These are phyloP conservation scores for Eimeria acervulina DNA, from an alignment of 169 alveolate species.

Conservation along the genomic window DNA sequence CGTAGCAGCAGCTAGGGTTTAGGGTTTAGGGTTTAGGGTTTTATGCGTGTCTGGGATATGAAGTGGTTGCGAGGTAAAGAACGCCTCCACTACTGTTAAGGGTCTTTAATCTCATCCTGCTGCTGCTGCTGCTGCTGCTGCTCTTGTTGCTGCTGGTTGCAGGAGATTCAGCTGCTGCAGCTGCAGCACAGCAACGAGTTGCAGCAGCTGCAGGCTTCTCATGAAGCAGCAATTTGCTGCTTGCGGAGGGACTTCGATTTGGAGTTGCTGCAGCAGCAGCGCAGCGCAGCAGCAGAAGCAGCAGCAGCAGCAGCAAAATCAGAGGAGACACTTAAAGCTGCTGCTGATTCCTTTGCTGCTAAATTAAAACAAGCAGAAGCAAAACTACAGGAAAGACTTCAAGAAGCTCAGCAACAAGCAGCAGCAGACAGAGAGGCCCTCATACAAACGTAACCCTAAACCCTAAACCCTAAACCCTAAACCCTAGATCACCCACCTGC, in stretches of 20 bases:
- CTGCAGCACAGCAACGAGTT: constrained; percentile 68
- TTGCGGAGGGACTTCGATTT: neutral
- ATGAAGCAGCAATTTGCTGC: constrained; percentile 12
- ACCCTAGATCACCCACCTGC: neutral
- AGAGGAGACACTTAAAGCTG: neutral
- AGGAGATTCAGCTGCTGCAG: constrained; percentile 54
- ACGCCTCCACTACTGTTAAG: neutral
- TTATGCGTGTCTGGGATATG: neutral
- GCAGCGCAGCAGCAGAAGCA: no score
- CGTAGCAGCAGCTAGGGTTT: no score
- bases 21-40: no score
- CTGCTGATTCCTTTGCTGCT: constrained; percentile 34
- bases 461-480: constrained; percentile 23
- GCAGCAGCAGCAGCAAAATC: no score
- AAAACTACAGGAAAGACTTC: neutral
- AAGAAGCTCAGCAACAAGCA: neutral
- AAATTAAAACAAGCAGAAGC: neutral
- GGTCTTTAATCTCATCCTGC: neutral
- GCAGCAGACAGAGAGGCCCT: constrained; percentile 14
- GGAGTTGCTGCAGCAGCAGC: constrained; percentile 36
- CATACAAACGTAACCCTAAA: constrained; percentile 7
- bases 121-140: no score
- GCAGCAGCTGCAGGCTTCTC: constrained; percentile 59
- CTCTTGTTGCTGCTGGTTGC: neutral
- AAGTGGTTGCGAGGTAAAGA: neutral